Conservation (phyloP, 202 grass and related monocot species). For the Elaeis oleifera region DNA sequence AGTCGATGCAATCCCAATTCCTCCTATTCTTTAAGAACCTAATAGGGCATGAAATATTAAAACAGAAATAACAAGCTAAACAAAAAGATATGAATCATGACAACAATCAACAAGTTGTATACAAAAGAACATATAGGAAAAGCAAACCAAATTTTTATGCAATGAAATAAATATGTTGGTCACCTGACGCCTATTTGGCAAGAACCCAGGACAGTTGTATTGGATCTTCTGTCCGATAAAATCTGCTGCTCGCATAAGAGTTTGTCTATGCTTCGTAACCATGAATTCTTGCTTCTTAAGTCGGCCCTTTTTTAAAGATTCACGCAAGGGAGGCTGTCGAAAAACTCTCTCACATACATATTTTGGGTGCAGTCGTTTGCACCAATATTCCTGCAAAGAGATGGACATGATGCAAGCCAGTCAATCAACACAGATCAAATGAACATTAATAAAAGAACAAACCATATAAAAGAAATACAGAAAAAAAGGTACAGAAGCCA, state of each 20-base stretch:
- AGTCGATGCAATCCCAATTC: too few species aligned
- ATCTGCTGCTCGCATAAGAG: conserved; percentile 71
- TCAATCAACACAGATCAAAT: too few species aligned
- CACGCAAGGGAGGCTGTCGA: conserved; percentile 67
- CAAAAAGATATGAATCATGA: too few species aligned
- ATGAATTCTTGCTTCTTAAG: conserved; percentile 91
- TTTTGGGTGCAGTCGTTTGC: conserved; percentile 93
- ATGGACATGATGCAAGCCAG: background rate
- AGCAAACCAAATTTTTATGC: too few species aligned
- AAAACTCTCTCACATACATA: conserved; percentile 93
- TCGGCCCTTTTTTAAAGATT: conserved; percentile 69
- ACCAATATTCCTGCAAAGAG: conserved; percentile 78
- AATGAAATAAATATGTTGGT: conserved; percentile 7
- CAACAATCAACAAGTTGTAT: too few species aligned
- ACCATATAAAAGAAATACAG: too few species aligned
- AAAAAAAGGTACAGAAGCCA: too few species aligned
- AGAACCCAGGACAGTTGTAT: conserved; percentile 75
- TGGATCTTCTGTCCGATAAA: conserved; percentile 78
- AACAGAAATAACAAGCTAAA: too few species aligned
- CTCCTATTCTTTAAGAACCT: too few species aligned
- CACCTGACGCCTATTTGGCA: conserved; percentile 90
- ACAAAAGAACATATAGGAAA: too few species aligned
- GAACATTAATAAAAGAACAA: too few species aligned
- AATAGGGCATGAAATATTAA: too few species aligned
- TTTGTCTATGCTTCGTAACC: conserved; percentile 79